A percentile compares a stretch with the other conserved stretches of the same genome.
Conservation (phyloP, 1,284 basidiomycete species). For the Sporisorium sorghi region DNA sequence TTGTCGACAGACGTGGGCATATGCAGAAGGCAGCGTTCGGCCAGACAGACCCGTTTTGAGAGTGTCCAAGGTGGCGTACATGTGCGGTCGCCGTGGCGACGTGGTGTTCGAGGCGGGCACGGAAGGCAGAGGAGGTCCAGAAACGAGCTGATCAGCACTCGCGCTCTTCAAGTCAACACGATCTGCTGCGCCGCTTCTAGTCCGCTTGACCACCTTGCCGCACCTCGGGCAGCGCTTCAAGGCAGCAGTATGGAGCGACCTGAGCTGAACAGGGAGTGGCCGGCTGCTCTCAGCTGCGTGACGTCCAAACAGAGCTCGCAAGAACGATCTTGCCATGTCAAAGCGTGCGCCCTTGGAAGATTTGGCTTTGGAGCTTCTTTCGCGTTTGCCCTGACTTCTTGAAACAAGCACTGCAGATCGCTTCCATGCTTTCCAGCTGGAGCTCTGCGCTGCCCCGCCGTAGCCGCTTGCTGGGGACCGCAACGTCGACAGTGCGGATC, state of each 20-base stretch:
- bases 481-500: slow-evolving; percentile 2
- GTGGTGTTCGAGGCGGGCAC: not conserved
- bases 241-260: not conserved
- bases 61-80: slow-evolving; percentile 14
- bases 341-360: not conserved
- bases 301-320: slow-evolving; percentile 25
- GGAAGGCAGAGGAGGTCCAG: slow-evolving; percentile 16
- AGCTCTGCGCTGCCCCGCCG: not conserved
- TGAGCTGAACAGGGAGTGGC: not conserved
- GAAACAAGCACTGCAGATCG: not conserved
- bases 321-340: slow-evolving; percentile 12
- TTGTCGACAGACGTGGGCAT: slow-evolving; percentile 73
- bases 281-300: not conserved
- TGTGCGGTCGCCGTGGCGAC: slow-evolving; percentile 19
- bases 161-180: not conserved
- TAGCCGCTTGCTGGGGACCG: not conserved
- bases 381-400: not conserved
- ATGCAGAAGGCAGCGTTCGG: slow-evolving; percentile 66
- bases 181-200: not conserved
- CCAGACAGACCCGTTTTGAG: slow-evolving; percentile 5
- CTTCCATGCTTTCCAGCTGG: slow-evolving; percentile 31
- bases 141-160: slow-evolving; percentile 25
- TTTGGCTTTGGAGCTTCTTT: not conserved
- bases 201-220: slow-evolving; percentile 29
- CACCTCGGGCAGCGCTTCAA: slow-evolving; percentile 25